These are phyloP conservation scores for Nitzschia sp. DNA, from an alignment of 108 stramenopile species.

Conservation along the genomic window DNA sequence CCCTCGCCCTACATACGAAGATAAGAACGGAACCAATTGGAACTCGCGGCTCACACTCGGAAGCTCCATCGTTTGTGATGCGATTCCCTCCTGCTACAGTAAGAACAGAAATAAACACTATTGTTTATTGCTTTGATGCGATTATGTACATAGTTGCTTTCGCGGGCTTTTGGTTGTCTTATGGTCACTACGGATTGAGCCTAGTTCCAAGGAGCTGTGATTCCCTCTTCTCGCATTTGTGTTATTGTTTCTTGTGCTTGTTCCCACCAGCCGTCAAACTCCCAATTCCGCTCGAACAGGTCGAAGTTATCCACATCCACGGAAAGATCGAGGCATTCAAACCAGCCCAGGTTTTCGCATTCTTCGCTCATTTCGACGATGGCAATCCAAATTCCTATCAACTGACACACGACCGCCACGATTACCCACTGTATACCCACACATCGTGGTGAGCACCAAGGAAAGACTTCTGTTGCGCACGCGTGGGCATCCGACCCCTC, in stretches of 20 bases:
- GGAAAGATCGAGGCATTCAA: conserved; percentile 48
- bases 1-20: no score
- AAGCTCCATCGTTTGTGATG: no score
- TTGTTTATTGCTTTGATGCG: no score
- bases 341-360: conserved; percentile 67
- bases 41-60: no score
- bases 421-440: conserved; percentile 74
- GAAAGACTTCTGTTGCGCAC: conserved; percentile 53
- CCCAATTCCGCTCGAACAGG: conserved; percentile 18
- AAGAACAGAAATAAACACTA: no score
- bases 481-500: conserved; percentile 72
- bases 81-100: no score
- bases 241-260: conserved; percentile 28
- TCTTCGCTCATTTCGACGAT: conserved; percentile 77
- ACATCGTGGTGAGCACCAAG: conserved; percentile 58
- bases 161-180: no score
- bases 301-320: conserved; percentile 4
- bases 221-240: neutral
- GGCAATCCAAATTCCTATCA: conserved; percentile 68
- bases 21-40: no score
- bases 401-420: conserved; percentile 59
- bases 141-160: no score
- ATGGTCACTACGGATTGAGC: neutral
- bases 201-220: conserved; percentile 5
- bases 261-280: conserved; percentile 34